These are phyloP conservation scores for Phallus indusiatus DNA, from an alignment of 768 basidiomycete species.

Conservation along the genomic window DNA sequence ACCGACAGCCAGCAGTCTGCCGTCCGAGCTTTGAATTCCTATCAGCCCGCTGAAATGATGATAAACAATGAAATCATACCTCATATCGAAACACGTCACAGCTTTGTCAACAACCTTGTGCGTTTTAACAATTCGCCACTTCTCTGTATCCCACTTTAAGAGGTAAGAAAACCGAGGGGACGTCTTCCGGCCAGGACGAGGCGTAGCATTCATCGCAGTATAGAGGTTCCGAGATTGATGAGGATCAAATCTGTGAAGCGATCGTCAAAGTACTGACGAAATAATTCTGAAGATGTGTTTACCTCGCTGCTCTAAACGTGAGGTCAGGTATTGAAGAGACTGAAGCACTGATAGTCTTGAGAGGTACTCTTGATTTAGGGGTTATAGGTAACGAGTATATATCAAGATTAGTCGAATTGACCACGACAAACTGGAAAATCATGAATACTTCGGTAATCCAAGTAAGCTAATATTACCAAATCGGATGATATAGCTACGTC, in stretches of 20 bases:
- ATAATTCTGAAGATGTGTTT: slow-evolving; percentile 8
- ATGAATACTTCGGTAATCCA: slow-evolving; percentile 4
- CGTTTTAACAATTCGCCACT: slow-evolving; percentile 56
- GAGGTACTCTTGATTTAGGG: slow-evolving; percentile 16
- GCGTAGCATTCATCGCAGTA: slow-evolving; percentile 60
- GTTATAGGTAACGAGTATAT: slow-evolving; percentile 45
- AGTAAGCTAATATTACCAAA: slow-evolving; percentile 31
- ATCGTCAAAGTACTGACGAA: background rate
- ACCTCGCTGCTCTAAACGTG: slow-evolving; percentile 61
- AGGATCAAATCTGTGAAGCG: slow-evolving; percentile 46
- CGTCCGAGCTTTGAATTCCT: slow-evolving; percentile 49
- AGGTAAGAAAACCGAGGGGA: slow-evolving; percentile 52
- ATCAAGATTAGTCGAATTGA: slow-evolving; percentile 52
- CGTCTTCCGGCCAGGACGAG: slow-evolving; percentile 47
- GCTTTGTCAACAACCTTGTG: slow-evolving; percentile 72
- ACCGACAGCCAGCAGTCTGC: slow-evolving; percentile 75
- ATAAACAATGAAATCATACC: slow-evolving; percentile 36
- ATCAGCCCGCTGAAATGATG: background rate
- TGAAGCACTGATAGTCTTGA: slow-evolving; percentile 49
- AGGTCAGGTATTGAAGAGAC: slow-evolving; percentile 33
- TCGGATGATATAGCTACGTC: slow-evolving; percentile 70
- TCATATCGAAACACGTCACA: slow-evolving; percentile 82
- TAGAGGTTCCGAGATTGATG: slow-evolving; percentile 44
- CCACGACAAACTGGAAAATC: slow-evolving; percentile 46
- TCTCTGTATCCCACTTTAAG: slow-evolving; percentile 62